Conservation (phyloP, 306 rosid genomes). For the Vigna reflexopilosa region DNA sequence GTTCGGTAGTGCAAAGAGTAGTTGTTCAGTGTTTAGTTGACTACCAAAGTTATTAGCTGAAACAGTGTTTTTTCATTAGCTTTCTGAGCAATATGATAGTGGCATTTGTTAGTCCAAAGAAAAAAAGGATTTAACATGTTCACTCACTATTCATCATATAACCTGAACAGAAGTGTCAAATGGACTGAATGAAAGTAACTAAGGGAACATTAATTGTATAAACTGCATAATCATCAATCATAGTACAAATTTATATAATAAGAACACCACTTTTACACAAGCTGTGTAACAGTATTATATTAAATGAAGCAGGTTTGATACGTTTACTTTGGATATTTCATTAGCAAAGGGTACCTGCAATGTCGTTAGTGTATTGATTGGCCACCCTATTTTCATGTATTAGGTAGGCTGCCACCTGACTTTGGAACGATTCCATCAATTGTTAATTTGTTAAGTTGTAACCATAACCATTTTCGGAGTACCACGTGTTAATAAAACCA, state of each 20-base stretch:
- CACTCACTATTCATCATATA: background rate
- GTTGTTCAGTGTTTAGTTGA: conserved; percentile 40
- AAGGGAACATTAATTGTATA: no score
- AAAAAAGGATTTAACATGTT: conserved; percentile 19
- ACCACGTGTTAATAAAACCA: background rate
- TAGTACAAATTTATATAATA: conserved; percentile 32
- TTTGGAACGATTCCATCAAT: conserved; percentile 24
- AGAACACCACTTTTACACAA: conserved; percentile 20
- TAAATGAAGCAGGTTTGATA: conserved; percentile 59
- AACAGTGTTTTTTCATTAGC: conserved; percentile 17
- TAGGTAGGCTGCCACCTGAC: conserved; percentile 63
- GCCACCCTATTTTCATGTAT: conserved; percentile 44
- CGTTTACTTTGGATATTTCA: conserved; percentile 33
- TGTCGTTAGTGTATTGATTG: conserved; percentile 10
- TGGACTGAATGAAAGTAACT: background rate
- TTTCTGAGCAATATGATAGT: conserved; percentile 18
- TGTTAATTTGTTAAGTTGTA: conserved; percentile 37
- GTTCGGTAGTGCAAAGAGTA: conserved; percentile 46
- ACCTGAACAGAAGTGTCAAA: conserved; percentile 9
- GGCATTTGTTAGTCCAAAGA: background rate
- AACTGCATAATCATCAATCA: no score
- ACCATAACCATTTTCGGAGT: conserved; percentile 34
- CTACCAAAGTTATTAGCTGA: conserved; percentile 35
- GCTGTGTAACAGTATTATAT: background rate
- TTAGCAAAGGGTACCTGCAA: conserved; percentile 7